Base-by-base conservation (phyloP, 768 basidiomycete species). In the Xerocomus spinulosus region DNA sequence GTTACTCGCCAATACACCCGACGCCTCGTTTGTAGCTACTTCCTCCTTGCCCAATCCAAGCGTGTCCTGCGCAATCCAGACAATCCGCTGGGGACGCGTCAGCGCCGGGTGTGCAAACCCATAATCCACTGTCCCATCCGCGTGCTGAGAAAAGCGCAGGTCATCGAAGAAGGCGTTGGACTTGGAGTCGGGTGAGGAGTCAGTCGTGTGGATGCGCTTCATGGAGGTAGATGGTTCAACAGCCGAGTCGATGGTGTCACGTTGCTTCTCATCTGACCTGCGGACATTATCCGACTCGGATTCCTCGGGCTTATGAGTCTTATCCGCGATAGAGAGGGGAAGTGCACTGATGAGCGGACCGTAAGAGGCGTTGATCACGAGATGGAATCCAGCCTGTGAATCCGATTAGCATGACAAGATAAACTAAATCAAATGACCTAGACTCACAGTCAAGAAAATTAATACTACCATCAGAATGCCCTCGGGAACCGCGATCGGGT, bases 71-170 rank as follows among this genome's bases (percentile, higher is more conserved):
- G 95, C 90, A 45, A 97, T 66, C 95, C 95, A 98, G 26, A 97
- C 71, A 5, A 81, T 73, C 52, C 83, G 75, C 68, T 92, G 89
- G 39, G 87, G 81, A 42, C 80, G 68, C 52, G 72, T 79, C 46
- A 80, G 75, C 7, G 92, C 92, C 14, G 95, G 95, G 58, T 95
- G 95, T 38, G 87, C 82, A 70, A 95, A 97, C 12, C 86, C 85
- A 58, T 82, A 82, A 42, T 79, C 62, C 51, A 63, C 46, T 39
- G 15, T n/a, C 9, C 61, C 66, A 17, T 66, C 64, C 2, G 45
- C 33, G 20, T 64, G 56, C 36, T 51, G 58, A 39, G 63, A 51
- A 28, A 66, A 65, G 34, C 50, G 39, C 17, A 54, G 28, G 43
- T 63, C 55, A 34, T 59, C 53, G 33, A 56, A 48, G 18, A 42